Conservation (phyloP, 1,284 basidiomycete genomes). For the Melampsora larici-populina region DNA sequence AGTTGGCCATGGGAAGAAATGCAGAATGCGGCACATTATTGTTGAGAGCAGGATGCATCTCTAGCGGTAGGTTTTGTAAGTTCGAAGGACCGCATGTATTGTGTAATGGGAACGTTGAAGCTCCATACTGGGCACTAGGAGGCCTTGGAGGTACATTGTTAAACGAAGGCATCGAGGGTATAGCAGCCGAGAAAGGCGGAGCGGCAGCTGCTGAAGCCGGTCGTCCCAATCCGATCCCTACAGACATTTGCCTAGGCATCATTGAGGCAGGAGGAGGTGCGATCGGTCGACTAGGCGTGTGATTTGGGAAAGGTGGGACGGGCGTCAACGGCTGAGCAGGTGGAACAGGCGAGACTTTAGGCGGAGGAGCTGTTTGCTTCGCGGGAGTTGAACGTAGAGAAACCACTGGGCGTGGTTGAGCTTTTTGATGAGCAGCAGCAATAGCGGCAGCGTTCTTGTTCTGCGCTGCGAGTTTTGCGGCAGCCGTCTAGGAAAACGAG, state of each 20-base stretch:
- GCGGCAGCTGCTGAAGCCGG: conserved; percentile 41
- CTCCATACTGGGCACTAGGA: conserved; percentile 41
- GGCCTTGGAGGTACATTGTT: conserved; percentile 36
- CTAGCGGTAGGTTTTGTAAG: conserved; percentile 29
- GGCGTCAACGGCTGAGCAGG: conserved; percentile 13
- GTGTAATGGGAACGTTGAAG: conserved; percentile 13
- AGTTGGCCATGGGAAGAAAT: conserved; percentile 27
- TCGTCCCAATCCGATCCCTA: conserved; percentile 39
- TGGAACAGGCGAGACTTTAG: conserved; percentile 23
- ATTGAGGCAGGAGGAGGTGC: conserved; percentile 16
- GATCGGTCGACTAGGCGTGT: conserved; percentile 31
- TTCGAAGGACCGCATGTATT: conserved; percentile 17
- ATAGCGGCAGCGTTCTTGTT: conserved; percentile 22
- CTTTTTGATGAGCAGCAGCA: conserved; percentile 15
- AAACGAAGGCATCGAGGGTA: conserved; percentile 29
- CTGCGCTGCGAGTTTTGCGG: conserved; percentile 36
- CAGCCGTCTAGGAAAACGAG: conserved; percentile 14
- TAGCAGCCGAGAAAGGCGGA: conserved; percentile 39
- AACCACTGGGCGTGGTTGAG: conserved; percentile 23
- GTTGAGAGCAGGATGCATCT: conserved; percentile 12
- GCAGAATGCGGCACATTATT: conserved; percentile 18
- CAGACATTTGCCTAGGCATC: conserved; percentile 38
- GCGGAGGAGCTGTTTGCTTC: conserved; percentile 27
- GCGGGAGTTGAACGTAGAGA: conserved; percentile 16
- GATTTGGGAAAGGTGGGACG: conserved; percentile 13